Evolutionary conservation across 306 rosid genomes (phyloP), one percentile per base, ranked within the genome.

Genomic region (Fragaria vesca): DNA sequence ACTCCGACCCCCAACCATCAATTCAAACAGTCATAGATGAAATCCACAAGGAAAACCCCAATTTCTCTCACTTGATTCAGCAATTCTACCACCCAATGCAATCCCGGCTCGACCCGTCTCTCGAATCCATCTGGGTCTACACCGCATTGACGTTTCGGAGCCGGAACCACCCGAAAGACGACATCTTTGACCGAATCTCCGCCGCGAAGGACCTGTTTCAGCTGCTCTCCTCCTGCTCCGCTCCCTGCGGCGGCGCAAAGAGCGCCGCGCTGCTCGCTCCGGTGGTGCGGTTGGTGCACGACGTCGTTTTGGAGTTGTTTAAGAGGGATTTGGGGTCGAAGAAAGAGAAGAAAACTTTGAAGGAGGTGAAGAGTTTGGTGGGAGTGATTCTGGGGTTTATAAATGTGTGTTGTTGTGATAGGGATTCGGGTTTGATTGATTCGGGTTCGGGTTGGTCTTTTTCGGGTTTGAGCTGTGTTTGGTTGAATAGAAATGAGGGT

Each of bases 81-180:
- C 46, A 72, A 8, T 92, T 92, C 74, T 77, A 84, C 55, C 84
- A 79, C 45, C 80, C 88, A 69, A 76, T 89, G 78, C 94, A 90
- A 88, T 83, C 94, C 46, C 81, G 82, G 80, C 73, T 74, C 73
- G 91, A 89, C 71, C 83, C 93, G 67, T 86, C 94, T 78, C 87
- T 90, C 46, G 96, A 94, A 79, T 90, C 84, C 42, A 89, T 85
- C 50, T 86, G 96, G 98, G 82, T 87, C 82, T 93, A 91, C 75
- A 77, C 89, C 48, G 93, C 89, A 46, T 69, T 83, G 20, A 79
- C 48, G 12, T 93, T 89, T 58, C 82, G 87, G 21, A 76, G 69
- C 84, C 79, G 34, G 16, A 45, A 75, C 40, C 16, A 8, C 30
- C 80, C 81, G 5, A 82, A 90, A 71, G 88, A 68, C 65, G 91